A percentile compares a stretch with the other conserved stretches of the same genome.
phyloP scores from a whole-genome alignment of 2,329 filamentous ascomycete species.

The Epichloe brachyelytri region DNA sequence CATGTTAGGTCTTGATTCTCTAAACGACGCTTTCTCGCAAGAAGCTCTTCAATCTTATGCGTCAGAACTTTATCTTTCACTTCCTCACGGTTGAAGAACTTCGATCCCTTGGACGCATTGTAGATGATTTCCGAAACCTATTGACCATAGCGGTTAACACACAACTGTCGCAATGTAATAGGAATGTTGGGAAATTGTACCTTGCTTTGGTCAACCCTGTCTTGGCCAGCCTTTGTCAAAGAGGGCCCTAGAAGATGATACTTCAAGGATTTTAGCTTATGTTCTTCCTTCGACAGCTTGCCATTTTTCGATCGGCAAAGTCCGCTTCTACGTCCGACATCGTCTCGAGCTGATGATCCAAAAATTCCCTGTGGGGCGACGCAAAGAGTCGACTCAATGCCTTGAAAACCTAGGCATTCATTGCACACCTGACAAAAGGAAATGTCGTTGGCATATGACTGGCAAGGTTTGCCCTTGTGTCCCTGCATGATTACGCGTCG shows the following conservation, averaged over 20 bases:
- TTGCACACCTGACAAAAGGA: not conserved
- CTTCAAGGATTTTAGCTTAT: conserved; percentile 51
- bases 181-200: conserved; percentile 25
- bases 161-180: not conserved
- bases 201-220: conserved; percentile 83
- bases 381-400: not conserved
- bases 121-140: conserved; percentile 93
- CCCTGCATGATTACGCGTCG: not conserved
- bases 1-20: conserved; percentile 62
- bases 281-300: conserved; percentile 17
- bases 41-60: conserved; percentile 69
- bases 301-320: conserved; percentile 1
- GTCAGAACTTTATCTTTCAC: conserved; percentile 70
- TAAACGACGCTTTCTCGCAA: conserved; percentile 61
- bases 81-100: conserved; percentile 90
- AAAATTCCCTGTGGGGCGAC: not conserved
- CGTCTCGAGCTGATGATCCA: not conserved
- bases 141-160: not conserved
- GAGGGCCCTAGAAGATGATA: conserved; percentile 85
- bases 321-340: not conserved
- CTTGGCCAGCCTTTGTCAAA: conserved; percentile 85
- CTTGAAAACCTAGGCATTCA: not conserved
- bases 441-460: not conserved
- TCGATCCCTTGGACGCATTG: conserved; percentile 89
- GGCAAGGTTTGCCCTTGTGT: not conserved